Evolutionary conservation across 2,329 filamentous ascomycete species (phyloP).

Genomic region (Aspergillus aculeatinus): DNA sequence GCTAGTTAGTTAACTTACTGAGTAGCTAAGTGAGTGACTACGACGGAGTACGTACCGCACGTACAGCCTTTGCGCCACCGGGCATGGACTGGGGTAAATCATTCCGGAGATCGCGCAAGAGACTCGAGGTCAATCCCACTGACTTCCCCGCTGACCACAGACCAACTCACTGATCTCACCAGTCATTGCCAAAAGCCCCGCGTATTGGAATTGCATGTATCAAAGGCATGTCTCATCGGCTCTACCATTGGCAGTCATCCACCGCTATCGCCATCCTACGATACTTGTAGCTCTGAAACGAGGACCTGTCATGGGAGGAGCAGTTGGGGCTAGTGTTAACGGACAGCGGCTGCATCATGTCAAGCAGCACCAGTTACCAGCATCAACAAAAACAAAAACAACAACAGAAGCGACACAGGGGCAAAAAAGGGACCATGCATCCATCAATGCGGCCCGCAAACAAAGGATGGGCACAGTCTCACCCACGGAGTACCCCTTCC

Average conservation of each 20-base stretch:
- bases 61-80: too few species aligned
- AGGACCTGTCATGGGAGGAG: not conserved
- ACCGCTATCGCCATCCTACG: not conserved
- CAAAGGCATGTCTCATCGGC: not conserved
- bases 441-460: not conserved
- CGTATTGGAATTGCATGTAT: not conserved
- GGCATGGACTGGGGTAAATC: not conserved
- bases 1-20: too few species aligned
- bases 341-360: conserved; percentile 2
- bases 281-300: not conserved
- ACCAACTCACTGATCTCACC: not conserved
- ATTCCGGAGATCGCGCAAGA: not conserved
- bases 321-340: not conserved
- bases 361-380: not conserved
- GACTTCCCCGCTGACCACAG: not conserved
- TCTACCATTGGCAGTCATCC: not conserved
- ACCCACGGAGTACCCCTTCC: conserved; percentile 9
- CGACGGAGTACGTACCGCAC: too few species aligned
- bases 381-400: too few species aligned
- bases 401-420: not conserved
- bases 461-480: not conserved
- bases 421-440: conserved; percentile 8
- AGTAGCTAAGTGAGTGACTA: too few species aligned
- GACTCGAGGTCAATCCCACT: not conserved
- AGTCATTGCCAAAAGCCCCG: not conserved